Percentiles rank a stretch among this genome's conserved stretches.
Evolutionary conservation across 176 grass and related monocot species (phyloP).

Genomic region (Aegilops umbellulata): DNA sequence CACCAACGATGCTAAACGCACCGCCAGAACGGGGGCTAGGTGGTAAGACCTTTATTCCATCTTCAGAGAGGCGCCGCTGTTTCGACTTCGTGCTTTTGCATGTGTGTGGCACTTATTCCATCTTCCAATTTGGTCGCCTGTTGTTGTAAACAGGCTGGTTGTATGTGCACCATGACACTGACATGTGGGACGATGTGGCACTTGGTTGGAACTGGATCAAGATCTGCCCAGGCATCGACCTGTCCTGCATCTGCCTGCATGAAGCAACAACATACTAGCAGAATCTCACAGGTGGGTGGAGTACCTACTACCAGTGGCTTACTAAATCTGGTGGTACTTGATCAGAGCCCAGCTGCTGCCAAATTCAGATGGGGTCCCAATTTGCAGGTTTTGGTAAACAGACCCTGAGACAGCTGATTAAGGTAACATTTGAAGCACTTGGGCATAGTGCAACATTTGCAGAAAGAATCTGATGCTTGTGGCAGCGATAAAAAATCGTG

Average conservation of each 20-base stretch:
- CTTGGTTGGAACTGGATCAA: slow-evolving; percentile 12
- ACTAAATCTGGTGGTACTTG: slow-evolving; percentile 7
- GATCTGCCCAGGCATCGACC: no score
- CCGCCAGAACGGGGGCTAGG: no score
- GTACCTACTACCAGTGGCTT: not conserved
- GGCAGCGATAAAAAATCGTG: no score
- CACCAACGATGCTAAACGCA: no score
- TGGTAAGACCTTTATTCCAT: no score
- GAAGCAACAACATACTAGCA: slow-evolving; percentile 1
- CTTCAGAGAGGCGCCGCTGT: no score
- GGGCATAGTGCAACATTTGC: not conserved
- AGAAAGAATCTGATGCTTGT: not conserved
- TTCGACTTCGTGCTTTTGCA: no score
- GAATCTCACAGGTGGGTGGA: slow-evolving; percentile 25
- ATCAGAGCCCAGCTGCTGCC: not conserved
- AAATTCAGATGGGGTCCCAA: not conserved
- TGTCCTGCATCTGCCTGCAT: no score
- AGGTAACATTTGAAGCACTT: not conserved
- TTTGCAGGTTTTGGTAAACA: slow-evolving; percentile 19
- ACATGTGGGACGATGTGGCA: not conserved
- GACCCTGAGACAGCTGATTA: not conserved
- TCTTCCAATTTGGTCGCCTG: not conserved
- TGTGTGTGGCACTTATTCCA: no score
- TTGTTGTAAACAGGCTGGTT: not conserved
- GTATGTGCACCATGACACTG: not conserved